Percentiles rank a stretch among this genome's conserved stretches.
Evolutionary conservation across 768 basidiomycete genomes (phyloP).

Genomic region (Hypholoma sublateritium): DNA sequence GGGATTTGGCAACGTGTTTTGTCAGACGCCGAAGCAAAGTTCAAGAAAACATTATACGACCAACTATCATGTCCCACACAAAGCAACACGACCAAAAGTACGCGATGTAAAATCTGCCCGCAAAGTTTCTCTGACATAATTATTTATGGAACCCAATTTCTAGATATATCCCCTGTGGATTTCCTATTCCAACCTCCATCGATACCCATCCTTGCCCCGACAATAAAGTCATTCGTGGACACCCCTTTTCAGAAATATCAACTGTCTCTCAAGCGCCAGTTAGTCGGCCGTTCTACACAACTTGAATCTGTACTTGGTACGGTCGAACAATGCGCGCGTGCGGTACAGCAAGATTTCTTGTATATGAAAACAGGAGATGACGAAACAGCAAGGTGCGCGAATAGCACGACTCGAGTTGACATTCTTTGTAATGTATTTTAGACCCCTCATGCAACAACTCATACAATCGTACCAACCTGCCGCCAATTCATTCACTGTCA

Average conservation of each 20-base stretch:
- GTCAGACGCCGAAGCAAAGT: conserved; percentile 14
- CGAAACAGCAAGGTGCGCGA: conserved; percentile 43
- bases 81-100: conserved; percentile 2
- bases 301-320: conserved; percentile 56
- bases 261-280: conserved; percentile 55
- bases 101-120: not conserved
- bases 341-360: conserved; percentile 59
- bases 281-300: conserved; percentile 63
- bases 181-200: conserved; percentile 57
- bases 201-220: conserved; percentile 44
- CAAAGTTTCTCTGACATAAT: not conserved
- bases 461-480: conserved; percentile 47
- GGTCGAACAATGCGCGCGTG: conserved; percentile 59
- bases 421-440: conserved; percentile 18
- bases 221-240: conserved; percentile 34
- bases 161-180: conserved; percentile 53
- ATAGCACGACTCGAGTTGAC: not conserved
- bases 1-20: conserved; percentile 52
- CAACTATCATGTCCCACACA: conserved; percentile 2
- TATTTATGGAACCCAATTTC: not conserved
- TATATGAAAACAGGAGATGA: conserved; percentile 41
- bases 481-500: conserved; percentile 46
- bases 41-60: conserved; percentile 16
- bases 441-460: conserved; percentile 43
- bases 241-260: conserved; percentile 63